These are phyloP conservation scores for Linnemannia zychae DNA, from an alignment of 192 early-diverging fungal genomes.

Conservation along the genomic window DNA sequence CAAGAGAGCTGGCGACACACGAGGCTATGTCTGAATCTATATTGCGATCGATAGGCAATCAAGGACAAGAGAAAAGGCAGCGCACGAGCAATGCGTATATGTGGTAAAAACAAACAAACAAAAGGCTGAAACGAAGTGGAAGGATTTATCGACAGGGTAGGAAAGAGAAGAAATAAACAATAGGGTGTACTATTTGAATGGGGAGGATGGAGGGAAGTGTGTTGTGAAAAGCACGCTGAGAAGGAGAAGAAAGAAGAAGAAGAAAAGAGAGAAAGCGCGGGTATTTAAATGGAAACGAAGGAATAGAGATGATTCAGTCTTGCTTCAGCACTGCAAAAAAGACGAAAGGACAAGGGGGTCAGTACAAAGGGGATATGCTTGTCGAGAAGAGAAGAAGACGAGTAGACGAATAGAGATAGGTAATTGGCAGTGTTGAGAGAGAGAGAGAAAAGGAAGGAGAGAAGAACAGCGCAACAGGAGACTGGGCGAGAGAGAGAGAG, in stretches of 20 bases:
- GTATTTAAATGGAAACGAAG: neutral
- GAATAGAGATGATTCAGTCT: neutral
- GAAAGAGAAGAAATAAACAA: neutral
- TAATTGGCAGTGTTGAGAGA: neutral
- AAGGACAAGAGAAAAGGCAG: neutral
- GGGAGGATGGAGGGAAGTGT: neutral
- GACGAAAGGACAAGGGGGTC: neutral
- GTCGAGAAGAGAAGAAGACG: neutral
- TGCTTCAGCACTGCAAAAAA: constrained; percentile 1
- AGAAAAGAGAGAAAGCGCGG: neutral
- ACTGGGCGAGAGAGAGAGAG: neutral
- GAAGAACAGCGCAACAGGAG: no score
- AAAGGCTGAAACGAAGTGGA: neutral
- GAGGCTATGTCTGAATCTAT: no score
- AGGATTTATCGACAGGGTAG: neutral
- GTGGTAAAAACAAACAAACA: neutral
- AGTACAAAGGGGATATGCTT: neutral
- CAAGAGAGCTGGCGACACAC: no score
- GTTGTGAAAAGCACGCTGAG: neutral
- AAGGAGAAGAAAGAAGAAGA: neutral
- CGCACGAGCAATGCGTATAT: neutral
- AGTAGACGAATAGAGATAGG: neutral
- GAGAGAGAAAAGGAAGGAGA: neutral
- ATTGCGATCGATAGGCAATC: neutral
- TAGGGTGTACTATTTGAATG: neutral